Evolutionary conservation across 371 early-diverging fungal species (phyloP).

Genomic region (Rhizopus arrhizus): DNA sequence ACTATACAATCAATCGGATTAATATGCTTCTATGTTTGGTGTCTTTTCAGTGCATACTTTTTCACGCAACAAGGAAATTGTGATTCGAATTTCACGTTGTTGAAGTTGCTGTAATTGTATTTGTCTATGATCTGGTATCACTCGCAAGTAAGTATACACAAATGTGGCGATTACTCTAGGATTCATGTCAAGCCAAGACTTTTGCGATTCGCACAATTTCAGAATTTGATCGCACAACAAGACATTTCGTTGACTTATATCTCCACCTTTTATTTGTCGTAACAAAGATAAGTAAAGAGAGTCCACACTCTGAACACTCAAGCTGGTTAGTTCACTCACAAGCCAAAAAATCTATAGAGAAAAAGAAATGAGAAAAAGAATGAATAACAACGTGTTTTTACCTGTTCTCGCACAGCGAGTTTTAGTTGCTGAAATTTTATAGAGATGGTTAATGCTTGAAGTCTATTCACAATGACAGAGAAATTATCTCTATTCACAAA

Average conservation of each 20-base stretch:
- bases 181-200: conserved; percentile 49
- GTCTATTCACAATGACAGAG: conserved; percentile 47
- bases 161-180: conserved; percentile 59
- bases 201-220: conserved; percentile 51
- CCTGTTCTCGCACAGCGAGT: conserved; percentile 46
- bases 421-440: conserved; percentile 54
- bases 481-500: conserved; percentile 71
- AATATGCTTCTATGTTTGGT: background rate
- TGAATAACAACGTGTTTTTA: conserved; percentile 11
- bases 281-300: conserved; percentile 55
- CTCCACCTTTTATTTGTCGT: conserved; percentile 71
- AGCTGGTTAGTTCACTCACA: conserved; percentile 55
- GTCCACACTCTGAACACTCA: conserved; percentile 58
- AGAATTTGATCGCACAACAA: conserved; percentile 58
- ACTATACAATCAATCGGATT: conserved; percentile 27
- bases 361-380: background rate
- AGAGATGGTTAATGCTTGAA: conserved; percentile 51
- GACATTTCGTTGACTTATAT: conserved; percentile 52
- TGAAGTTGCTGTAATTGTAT: conserved; percentile 43
- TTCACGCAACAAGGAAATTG: conserved; percentile 55
- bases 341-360: conserved; percentile 63
- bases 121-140: conserved; percentile 67
- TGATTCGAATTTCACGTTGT: conserved; percentile 59
- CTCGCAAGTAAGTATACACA: conserved; percentile 62
- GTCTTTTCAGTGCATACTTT: conserved; percentile 33